Conservation (phyloP, 768 basidiomycete genomes). For the Steccherinum ochraceum region DNA sequence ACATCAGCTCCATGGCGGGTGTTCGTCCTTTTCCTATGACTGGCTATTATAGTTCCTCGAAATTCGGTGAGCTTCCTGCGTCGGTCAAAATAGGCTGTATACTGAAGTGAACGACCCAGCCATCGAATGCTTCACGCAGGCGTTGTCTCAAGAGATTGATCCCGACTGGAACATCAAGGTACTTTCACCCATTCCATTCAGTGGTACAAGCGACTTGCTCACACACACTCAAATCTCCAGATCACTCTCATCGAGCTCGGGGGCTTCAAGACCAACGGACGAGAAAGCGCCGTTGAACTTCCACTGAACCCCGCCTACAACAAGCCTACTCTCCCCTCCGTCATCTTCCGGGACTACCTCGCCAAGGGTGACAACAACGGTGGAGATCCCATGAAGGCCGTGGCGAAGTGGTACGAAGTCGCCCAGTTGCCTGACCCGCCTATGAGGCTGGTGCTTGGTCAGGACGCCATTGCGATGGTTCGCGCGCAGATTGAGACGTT, state of each 20-base stretch:
- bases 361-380: neutral
- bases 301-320: conserved; percentile 8
- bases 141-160: conserved; percentile 32
- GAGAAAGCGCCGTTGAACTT: neutral
- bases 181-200: conserved; percentile 3
- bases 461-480: neutral
- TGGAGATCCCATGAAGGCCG: conserved; percentile 5
- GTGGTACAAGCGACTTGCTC: neutral
- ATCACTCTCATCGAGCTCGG: conserved; percentile 6
- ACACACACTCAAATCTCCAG: neutral
- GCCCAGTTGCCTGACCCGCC: conserved; percentile 1
- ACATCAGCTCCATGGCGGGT: neutral
- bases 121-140: conserved; percentile 30
- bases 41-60: conserved; percentile 6
- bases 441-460: conserved; percentile 2
- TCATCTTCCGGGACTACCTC: neutral
- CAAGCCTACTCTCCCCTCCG: neutral
- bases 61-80: conserved; percentile 2
- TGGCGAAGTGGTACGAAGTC: conserved; percentile 3
- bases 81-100: conserved; percentile 1
- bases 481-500: neutral
- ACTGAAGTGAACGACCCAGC: conserved; percentile 14
- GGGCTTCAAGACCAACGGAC: neutral
- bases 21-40: neutral
- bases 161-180: conserved; percentile 42